Base-by-base conservation (phyloP, 1,284 basidiomycete genomes). In the Cryptococcus floricola region DNA sequence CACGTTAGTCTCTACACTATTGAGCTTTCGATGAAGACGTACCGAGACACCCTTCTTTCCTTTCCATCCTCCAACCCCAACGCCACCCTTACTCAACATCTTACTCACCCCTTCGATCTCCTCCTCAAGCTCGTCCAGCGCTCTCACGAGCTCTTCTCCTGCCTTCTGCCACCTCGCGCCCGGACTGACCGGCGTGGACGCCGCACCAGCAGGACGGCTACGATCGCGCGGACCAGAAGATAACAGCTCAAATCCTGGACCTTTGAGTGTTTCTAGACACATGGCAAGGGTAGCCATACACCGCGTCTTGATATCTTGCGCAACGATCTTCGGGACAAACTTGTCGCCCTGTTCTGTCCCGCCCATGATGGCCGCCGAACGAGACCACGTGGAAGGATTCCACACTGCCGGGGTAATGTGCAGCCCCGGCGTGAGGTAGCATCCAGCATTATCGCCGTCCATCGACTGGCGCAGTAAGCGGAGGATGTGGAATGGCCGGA, bases 401-500 rank as follows among this genome's bases (percentile, higher is more conserved):
- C 95, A 98, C 10, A 95, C 86, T 60, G 88, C 87, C 47, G 87
- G 84, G 5, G 92, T 89, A 19, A 98, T 86, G 74, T 93, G 94
- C 58, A 98, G 78, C 43, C 86, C 83, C 27, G 85, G 85, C 1
- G 91, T 95, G 55, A 98, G 80, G 72, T 95, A 96, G 13, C 88
- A 90, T 12, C 94, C 94, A 2, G 87, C 83, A 53, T 83, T 81
- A n/a, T 85, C 84, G 28, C 83, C 83, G 84, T 74, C 70, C 73
- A 95, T 93, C 14, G 91, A 92, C 43, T 80, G 82, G 56, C 85
- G 82, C 23, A 96, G 78, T 34, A 91, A 82, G 52, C 82, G 81
- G 85, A 97, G 88, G 79, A 97, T 83, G 71, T 94, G 88, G 74
- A 95, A 96, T 6, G 93, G 91, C 61, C 91, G 87, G 55, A 88